phyloP scores from a whole-genome alignment of 2,329 filamentous ascomycete species.

The Trichoderma sp. region DNA sequence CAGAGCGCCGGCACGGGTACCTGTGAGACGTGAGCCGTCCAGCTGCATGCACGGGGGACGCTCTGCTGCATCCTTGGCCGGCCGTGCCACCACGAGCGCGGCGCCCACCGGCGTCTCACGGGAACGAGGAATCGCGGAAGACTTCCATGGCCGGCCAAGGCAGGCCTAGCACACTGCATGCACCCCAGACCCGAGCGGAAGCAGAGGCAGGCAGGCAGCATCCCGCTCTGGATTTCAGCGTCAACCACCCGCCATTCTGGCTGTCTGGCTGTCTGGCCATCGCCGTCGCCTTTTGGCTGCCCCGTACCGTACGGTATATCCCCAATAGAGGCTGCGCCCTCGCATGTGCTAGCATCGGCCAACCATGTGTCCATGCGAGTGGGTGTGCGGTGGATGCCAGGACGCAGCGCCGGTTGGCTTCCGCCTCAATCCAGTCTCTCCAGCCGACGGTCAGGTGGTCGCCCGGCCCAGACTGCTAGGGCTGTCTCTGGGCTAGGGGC shows the following conservation, averaged over 20 bases:
- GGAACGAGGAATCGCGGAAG: background rate
- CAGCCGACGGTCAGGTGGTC: constrained; percentile 30
- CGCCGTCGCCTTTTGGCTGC: background rate
- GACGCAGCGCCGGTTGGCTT: constrained; percentile 11
- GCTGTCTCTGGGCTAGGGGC: constrained; percentile 23
- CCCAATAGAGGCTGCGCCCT: constrained; percentile 21
- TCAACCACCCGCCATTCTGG: background rate
- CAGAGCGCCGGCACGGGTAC: constrained; percentile 8
- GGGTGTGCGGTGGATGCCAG: constrained; percentile 14
- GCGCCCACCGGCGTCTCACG: constrained; percentile 14
- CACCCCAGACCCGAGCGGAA: background rate
- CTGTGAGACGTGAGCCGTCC: constrained; percentile 25
- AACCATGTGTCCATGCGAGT: constrained; percentile 22
- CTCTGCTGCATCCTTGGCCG: background rate
- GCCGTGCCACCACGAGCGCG: constrained; percentile 12
- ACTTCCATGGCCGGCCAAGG: background rate
- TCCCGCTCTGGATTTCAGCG: background rate
- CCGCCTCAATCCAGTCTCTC: constrained; percentile 24
- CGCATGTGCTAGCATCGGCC: constrained; percentile 20
- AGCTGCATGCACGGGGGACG: constrained; percentile 5
- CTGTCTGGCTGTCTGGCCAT: background rate
- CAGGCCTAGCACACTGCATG: background rate
- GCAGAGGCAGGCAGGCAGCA: background rate
- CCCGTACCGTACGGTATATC: background rate
- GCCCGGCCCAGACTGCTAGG: constrained; percentile 16